Conservation (phyloP, 306 rosid genomes). For the Pachyrhizus erosus region DNA sequence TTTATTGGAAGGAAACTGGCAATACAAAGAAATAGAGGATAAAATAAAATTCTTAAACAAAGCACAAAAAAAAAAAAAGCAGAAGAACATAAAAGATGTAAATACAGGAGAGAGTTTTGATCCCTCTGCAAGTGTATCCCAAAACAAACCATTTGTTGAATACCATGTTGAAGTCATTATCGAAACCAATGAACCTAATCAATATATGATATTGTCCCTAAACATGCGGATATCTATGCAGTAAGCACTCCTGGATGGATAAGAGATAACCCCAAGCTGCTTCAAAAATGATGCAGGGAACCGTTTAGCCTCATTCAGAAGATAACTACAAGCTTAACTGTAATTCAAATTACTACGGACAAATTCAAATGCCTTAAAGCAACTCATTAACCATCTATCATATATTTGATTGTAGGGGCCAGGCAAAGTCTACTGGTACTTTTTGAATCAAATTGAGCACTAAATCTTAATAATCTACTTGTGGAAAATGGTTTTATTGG, state of each 20-base stretch:
- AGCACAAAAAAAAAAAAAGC: not conserved
- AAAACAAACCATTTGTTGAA: constrained; percentile 19
- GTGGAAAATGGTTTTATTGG: not conserved
- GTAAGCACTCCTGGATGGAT: constrained; percentile 1
- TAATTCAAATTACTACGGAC: constrained; percentile 10
- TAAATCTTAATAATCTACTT: not conserved
- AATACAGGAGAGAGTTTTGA: not conserved
- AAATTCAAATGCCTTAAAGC: constrained; percentile 25
- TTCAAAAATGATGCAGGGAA: constrained; percentile 5
- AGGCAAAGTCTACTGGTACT: not conserved
- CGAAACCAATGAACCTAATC: constrained; percentile 16
- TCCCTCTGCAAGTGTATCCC: not conserved
- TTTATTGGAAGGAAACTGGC: not conserved
- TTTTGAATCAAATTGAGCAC: not conserved
- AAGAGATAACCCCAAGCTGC: constrained; percentile 9
- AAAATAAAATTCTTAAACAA: constrained; percentile 11
- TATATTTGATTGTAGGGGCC: not conserved
- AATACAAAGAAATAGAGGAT: not conserved
- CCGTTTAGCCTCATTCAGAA: constrained; percentile 33
- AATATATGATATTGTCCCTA: constrained; percentile 7
- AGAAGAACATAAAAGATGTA: not conserved
- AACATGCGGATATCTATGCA: constrained; percentile 25
- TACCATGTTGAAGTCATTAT: constrained; percentile 13
- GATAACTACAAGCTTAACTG: constrained; percentile 10
- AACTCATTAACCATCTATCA: constrained; percentile 1